Evolutionary conservation across 331 rosid genomes (phyloP).

Genomic region (Phaseolus coccineus): DNA sequence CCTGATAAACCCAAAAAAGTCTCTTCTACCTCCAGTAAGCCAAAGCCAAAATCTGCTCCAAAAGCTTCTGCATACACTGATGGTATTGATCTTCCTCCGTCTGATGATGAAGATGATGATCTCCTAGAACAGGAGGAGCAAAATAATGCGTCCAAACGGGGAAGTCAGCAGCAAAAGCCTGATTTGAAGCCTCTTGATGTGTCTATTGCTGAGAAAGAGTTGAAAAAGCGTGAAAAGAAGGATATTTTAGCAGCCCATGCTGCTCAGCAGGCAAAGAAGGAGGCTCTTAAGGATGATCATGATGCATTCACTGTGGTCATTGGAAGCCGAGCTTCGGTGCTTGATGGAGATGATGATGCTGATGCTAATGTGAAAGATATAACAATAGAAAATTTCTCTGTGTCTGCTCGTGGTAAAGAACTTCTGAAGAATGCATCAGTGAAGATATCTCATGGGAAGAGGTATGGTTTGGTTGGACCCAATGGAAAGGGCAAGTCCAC

Average conservation of each 20-base stretch:
- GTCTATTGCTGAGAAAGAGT: conserved; percentile 65
- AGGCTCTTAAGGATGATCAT: conserved; percentile 79
- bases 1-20: conserved; percentile 76
- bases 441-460: conserved; percentile 77
- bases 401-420: conserved; percentile 79
- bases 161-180: conserved; percentile 52
- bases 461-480: conserved; percentile 83
- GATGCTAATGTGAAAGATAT: conserved; percentile 84
- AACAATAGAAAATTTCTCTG: conserved; percentile 73
- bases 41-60: conserved; percentile 66
- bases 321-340: conserved; percentile 81
- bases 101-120: conserved; percentile 73
- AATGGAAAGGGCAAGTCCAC: conserved; percentile 94
- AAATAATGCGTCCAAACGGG: conserved; percentile 26
- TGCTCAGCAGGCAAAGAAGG: conserved; percentile 59
- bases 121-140: conserved; percentile 52
- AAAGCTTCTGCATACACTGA: conserved; percentile 70
- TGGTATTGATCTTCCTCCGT: conserved; percentile 85
- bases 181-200: conserved; percentile 62
- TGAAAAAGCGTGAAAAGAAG: conserved; percentile 74
- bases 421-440: conserved; percentile 75
- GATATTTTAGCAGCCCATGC: conserved; percentile 61
- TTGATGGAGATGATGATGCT: conserved; percentile 71
- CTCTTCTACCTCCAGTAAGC: conserved; percentile 63
- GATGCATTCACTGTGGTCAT: conserved; percentile 97